Evolutionary conservation across 2,329 filamentous ascomycete genomes (phyloP).

Genomic region (Cladosporium velox): DNA sequence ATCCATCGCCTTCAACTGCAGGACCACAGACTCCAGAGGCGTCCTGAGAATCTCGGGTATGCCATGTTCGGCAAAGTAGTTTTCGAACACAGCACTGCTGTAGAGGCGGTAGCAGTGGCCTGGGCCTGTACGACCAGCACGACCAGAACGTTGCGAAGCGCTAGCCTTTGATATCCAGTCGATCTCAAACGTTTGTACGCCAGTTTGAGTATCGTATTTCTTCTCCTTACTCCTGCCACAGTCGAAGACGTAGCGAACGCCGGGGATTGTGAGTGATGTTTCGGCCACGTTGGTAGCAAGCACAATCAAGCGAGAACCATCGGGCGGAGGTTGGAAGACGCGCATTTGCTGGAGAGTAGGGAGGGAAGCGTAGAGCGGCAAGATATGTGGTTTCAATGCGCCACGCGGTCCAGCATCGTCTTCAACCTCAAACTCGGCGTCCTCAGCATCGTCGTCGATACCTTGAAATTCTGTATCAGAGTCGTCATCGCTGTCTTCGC

Average conservation of each 20-base stretch:
- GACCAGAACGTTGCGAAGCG: slow-evolving; percentile 85
- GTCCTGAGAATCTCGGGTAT: slow-evolving; percentile 88
- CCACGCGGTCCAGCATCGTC: slow-evolving; percentile 51
- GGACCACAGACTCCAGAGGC: slow-evolving; percentile 83
- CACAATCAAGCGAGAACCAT: slow-evolving; percentile 81
- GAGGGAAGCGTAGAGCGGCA: slow-evolving; percentile 92
- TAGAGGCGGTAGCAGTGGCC: slow-evolving; percentile 95
- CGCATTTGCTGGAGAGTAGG: slow-evolving; percentile 87
- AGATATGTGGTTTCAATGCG: slow-evolving; percentile 75
- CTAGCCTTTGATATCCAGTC: slow-evolving; percentile 98
- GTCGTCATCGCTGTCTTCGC: slow-evolving; percentile 48
- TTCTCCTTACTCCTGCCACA: slow-evolving; percentile 91
- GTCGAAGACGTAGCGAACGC: slow-evolving; percentile 93
- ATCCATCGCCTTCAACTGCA: slow-evolving; percentile 94
- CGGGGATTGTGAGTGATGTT: slow-evolving; percentile 94
- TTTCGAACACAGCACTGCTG: slow-evolving; percentile 89
- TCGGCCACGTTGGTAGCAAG: slow-evolving; percentile 96
- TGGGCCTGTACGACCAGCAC: slow-evolving; percentile 91
- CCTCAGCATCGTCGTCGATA: slow-evolving; percentile 61
- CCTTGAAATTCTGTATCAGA: slow-evolving; percentile 64
- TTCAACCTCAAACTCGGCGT: slow-evolving; percentile 54
- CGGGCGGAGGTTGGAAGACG: slow-evolving; percentile 80
- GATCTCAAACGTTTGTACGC: slow-evolving; percentile 93
- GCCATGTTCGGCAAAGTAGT: slow-evolving; percentile 82
- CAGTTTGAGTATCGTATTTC: slow-evolving; percentile 81